Percentiles rank a stretch among this genome's conserved stretches.
Evolutionary conservation across 1,139 yeast species (phyloP).

Genomic region (Arxiozyma slooffiae): DNA sequence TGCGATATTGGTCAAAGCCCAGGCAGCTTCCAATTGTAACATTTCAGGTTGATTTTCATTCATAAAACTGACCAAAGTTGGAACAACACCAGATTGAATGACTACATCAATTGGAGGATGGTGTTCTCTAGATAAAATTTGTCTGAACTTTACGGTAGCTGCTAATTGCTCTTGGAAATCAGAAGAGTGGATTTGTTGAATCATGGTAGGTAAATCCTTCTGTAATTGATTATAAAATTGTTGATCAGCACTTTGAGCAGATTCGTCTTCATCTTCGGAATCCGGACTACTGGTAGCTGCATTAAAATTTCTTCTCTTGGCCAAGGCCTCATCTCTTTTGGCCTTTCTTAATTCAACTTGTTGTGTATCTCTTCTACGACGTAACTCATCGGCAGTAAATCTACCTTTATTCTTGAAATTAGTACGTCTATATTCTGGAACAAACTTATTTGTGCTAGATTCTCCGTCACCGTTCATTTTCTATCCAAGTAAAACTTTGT

Average conservation of each 20-base stretch:
- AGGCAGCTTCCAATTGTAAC: conserved; percentile 94
- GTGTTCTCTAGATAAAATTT: conserved; percentile 84
- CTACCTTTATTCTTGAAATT: conserved; percentile 91
- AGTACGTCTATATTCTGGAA: conserved; percentile 96
- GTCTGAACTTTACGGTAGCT: conserved; percentile 89
- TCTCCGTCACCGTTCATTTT: conserved; percentile 23
- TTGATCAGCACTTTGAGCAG: conserved; percentile 33
- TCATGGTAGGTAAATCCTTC: conserved; percentile 76
- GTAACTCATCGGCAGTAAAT: conserved; percentile 89
- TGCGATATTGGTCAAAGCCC: conserved; percentile 97
- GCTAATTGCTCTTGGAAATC: conserved; percentile 75
- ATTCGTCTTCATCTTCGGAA: conserved; percentile 38
- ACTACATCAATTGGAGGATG: conserved; percentile 97
- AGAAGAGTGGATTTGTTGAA: conserved; percentile 66
- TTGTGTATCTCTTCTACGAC: conserved; percentile 96
- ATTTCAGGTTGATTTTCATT: conserved; percentile 66
- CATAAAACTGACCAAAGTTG: conserved; percentile 82
- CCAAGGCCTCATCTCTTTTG: conserved; percentile 86
- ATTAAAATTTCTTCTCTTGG: conserved; percentile 80
- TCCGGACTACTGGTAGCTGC: conserved; percentile 36
- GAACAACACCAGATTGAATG: conserved; percentile 86
- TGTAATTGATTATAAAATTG: conserved; percentile 42
- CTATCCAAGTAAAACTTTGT: neutral
- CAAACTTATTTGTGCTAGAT: conserved; percentile 74
- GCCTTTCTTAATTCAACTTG: conserved; percentile 95